These are phyloP conservation scores for Cetradonia linearis DNA, from an alignment of 495 filamentous ascomycete species.

Conservation along the genomic window DNA sequence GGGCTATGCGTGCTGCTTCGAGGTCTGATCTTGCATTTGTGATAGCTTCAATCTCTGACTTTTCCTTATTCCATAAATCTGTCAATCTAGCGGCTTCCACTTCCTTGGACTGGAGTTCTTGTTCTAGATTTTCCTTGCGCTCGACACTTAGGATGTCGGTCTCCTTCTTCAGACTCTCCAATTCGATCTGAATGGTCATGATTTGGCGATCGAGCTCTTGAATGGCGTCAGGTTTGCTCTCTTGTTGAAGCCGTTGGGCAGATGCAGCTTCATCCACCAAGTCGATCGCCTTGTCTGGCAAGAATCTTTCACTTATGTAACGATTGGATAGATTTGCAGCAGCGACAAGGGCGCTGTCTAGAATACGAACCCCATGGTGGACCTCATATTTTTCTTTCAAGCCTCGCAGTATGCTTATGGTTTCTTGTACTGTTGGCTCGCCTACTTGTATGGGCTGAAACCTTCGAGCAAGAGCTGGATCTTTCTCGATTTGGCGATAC, in stretches of 20 bases:
- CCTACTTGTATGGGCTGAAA: slow-evolving; percentile 89
- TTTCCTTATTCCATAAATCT: slow-evolving; percentile 82
- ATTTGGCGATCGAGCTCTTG: slow-evolving; percentile 84
- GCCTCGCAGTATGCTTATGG: slow-evolving; percentile 88
- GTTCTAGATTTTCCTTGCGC: slow-evolving; percentile 74
- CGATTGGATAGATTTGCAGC: slow-evolving; percentile 88
- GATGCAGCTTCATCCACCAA: slow-evolving; percentile 93
- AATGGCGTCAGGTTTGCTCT: slow-evolving; percentile 92
- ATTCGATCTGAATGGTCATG: slow-evolving; percentile 93
- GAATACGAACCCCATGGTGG: slow-evolving; percentile 86
- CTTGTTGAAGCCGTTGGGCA: slow-evolving; percentile 81
- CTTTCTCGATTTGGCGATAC: slow-evolving; percentile 89
- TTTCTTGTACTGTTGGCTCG: slow-evolving; percentile 83
- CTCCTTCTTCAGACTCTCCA: slow-evolving; percentile 92
- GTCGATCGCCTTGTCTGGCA: slow-evolving; percentile 96
- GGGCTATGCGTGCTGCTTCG: slow-evolving; percentile 71
- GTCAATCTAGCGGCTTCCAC: slow-evolving; percentile 57
- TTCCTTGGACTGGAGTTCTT: slow-evolving; percentile 60
- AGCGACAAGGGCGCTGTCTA: slow-evolving; percentile 82
- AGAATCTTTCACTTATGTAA: slow-evolving; percentile 91
- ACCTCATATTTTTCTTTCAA: slow-evolving; percentile 97
- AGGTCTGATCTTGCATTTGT: slow-evolving; percentile 78
- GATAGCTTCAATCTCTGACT: slow-evolving; percentile 68
- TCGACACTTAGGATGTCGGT: slow-evolving; percentile 80
- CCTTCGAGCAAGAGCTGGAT: slow-evolving; percentile 80